Conservation (phyloP, 257 asterid species). For the Eucommia ulmoides region DNA sequence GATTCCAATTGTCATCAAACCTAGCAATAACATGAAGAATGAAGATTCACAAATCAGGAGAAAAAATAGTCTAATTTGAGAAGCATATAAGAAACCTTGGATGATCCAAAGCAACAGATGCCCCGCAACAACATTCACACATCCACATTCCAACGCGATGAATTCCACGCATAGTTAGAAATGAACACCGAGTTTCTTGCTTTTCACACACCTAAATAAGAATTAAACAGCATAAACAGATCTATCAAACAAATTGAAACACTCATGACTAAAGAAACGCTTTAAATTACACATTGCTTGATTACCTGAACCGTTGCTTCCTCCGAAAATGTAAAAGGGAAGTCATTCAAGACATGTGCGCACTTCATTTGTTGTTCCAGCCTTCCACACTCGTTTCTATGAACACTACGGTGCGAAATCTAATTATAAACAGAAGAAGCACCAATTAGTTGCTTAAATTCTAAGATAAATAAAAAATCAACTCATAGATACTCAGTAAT, state of each 20-base stretch:
- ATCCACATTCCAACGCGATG: conserved; percentile 76
- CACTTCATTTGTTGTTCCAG: conserved; percentile 58
- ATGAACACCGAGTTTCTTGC: conserved; percentile 42
- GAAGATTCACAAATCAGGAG: too few relatives aligned
- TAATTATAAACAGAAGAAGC: conserved; percentile 5
- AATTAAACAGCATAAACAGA: neutral
- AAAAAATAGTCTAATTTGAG: too few relatives aligned
- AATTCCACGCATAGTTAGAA: conserved; percentile 38
- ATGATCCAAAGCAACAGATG: conserved; percentile 17
- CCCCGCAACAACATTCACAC: conserved; percentile 65
- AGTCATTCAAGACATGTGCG: conserved; percentile 31
- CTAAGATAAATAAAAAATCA: neutral
- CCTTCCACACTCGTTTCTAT: conserved; percentile 67
- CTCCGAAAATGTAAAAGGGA: conserved; percentile 62
- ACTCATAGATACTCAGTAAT: neutral
- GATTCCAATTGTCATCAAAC: conserved; percentile 41
- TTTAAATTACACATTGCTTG: neutral
- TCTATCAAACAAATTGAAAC: conserved; percentile 1
- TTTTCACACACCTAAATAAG: conserved; percentile 16
- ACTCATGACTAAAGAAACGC: neutral
- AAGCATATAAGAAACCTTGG: conserved; percentile 20
- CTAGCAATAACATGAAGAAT: conserved; percentile 18
- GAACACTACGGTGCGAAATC: conserved; percentile 65
- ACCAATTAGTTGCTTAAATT: neutral
- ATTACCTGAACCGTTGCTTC: conserved; percentile 35